A percentile compares a stretch with the other conserved stretches of the same genome.
These are phyloP conservation scores for Santalum album DNA, from an alignment of 164 flowering plant species.

Conservation along the genomic window DNA sequence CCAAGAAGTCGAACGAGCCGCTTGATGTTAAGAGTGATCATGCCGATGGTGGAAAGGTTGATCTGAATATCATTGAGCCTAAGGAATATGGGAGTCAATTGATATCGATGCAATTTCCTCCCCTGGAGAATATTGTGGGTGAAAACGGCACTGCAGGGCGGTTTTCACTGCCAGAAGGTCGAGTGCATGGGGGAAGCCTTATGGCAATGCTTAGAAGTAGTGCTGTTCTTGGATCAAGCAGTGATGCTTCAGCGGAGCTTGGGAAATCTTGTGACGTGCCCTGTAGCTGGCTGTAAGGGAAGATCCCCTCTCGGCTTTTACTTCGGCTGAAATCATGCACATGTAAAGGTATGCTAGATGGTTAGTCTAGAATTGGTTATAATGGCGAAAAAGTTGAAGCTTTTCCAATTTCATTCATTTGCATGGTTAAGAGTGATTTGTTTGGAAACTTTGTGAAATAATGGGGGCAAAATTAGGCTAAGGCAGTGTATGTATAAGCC, in stretches of 20 bases:
- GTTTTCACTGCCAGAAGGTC: slow-evolving; percentile 28
- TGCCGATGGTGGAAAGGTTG: neutral
- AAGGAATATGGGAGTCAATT: slow-evolving; percentile 1
- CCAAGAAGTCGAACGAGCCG: neutral
- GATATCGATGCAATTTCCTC: slow-evolving; percentile 1
- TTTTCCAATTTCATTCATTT: neutral
- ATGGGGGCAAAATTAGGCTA: neutral
- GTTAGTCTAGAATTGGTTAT: neutral
- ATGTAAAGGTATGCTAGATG: neutral
- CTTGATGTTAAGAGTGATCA: neutral
- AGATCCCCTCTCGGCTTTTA: neutral
- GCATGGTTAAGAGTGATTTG: neutral
- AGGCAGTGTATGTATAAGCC: no score
- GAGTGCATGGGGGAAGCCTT: slow-evolving; percentile 32
- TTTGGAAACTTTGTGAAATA: neutral
- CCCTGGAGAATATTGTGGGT: slow-evolving; percentile 1
- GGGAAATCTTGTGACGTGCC: slow-evolving; percentile 13
- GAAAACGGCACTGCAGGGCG: slow-evolving; percentile 1
- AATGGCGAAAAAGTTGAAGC: neutral
- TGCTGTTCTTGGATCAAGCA: slow-evolving; percentile 2
- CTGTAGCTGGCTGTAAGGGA: slow-evolving; percentile 21
- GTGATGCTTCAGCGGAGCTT: slow-evolving; percentile 9
- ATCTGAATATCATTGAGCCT: neutral
- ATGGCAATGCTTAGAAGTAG: slow-evolving; percentile 34
- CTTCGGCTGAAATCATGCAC: neutral